Base-by-base conservation (phyloP, 2,329 filamentous ascomycete genomes). In the Apiospora malaysiana region DNA sequence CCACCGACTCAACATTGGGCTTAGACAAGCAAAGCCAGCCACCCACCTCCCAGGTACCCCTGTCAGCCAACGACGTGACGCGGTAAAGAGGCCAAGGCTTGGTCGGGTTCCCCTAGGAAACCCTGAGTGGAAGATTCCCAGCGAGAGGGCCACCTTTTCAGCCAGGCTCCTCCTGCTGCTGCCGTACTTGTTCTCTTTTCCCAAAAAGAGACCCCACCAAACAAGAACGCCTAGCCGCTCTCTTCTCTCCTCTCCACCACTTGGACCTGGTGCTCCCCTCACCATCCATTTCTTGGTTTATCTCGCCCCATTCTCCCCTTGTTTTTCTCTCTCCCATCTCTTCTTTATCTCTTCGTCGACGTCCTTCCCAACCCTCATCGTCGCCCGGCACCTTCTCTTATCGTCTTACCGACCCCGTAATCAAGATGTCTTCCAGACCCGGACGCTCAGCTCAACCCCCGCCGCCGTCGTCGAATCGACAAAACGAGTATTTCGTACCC, bases 401-500 rank as follows among this genome's bases (percentile, higher is more conserved):
- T 71, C 66, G 16, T 27, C 65, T 32, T 65, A 72, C 68, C 69
- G 73, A 72, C 68, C 18, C 68, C 23, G 68, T 43, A 42, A 71
- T 70, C 43, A 77, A 68, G 43, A 80, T 80, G 80, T 79, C 84
- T 79, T 83, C 83, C 80, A 75, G 79, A 76, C 75, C 76, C 59
- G 76, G 76, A 73, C 72, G 78, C 66, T 73, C 82, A 77, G 81
- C 79, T 76, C 81, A 76, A 78, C 79, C 72, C 73, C 79, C 76
- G 74, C 76, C 82, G 72, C 78, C 83, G 69, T 80, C 84, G 70
- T 82, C 83, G 71, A 79, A 80, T 73, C 87, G 88, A 72, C 89
- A 92, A 80, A 93, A 93, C 82, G 92, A 94, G 83, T 94, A 94
- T 81, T 94, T 94, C 81, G 90, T 94, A 70, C 91, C 92, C 65